phyloP scores from a whole-genome alignment of 441 rosid genomes.

The Flueggea neowawraea region DNA sequence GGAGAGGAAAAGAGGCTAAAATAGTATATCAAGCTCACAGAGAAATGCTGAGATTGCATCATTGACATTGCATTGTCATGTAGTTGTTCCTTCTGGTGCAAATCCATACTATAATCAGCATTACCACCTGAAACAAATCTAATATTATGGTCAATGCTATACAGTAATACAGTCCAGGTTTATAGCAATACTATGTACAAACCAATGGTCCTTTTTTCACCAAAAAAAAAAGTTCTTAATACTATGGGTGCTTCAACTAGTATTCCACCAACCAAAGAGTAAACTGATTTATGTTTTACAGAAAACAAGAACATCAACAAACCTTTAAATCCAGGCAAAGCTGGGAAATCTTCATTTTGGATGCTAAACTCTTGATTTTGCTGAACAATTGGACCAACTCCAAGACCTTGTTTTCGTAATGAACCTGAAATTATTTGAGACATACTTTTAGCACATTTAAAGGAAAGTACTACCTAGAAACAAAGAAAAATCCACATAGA shows the following conservation, averaged over 20 bases:
- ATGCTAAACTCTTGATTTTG: conserved; percentile 99
- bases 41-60: conserved; percentile 97
- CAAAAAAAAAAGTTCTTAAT: too few species aligned
- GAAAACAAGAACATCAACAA: conserved; percentile 4
- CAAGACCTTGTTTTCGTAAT: conserved; percentile 82
- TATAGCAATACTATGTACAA: not conserved
- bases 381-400: conserved; percentile 83
- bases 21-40: conserved; percentile 46
- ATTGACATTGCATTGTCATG: conserved; percentile 81
- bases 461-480: conserved; percentile 9
- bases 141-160: conserved; percentile 21
- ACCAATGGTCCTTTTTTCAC: too few species aligned
- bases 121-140: conserved; percentile 63
- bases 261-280: too few species aligned
- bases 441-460: conserved; percentile 16
- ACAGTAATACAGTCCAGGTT: not conserved
- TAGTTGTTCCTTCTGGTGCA: conserved; percentile 96
- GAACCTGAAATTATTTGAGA: conserved; percentile 53
- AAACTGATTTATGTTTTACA: not conserved
- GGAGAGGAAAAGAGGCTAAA: not conserved
- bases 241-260: too few species aligned
- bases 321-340: conserved; percentile 99
- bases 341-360: conserved; percentile 99
- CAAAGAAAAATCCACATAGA: conserved; percentile 10
- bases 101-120: conserved; percentile 86